Conservation (phyloP, 164 flowering plant species). For the Chloranthus sessilifolius region DNA sequence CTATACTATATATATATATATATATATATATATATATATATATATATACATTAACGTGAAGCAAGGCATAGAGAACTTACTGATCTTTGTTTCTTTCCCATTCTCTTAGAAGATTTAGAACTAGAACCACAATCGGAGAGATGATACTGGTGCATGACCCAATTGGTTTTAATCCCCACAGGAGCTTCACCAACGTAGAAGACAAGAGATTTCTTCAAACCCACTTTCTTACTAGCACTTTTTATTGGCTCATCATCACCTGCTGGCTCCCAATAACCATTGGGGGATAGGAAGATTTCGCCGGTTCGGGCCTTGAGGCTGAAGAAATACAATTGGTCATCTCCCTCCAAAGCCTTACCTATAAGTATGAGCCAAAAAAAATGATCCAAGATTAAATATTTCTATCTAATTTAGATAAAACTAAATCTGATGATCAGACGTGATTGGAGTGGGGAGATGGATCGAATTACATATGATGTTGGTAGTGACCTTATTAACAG, state of each 20-base stretch:
- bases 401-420: neutral
- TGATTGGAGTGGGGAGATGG: too few species aligned
- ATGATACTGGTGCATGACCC: conserved; percentile 62
- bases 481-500: too few species aligned
- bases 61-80: conserved; percentile 20
- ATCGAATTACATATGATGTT: too few species aligned
- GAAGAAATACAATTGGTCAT: conserved; percentile 69
- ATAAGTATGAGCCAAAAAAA: conserved; percentile 1
- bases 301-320: conserved; percentile 50
- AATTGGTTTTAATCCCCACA: conserved; percentile 37
- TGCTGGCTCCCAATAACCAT: conserved; percentile 65
- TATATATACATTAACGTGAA: too few species aligned
- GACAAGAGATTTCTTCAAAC: conserved; percentile 37
- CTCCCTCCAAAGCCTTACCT: conserved; percentile 79
- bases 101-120: conserved; percentile 35
- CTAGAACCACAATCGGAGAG: conserved; percentile 31
- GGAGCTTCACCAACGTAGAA: conserved; percentile 43
- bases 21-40: too few species aligned
- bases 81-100: conserved; percentile 25
- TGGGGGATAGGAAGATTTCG: conserved; percentile 35
- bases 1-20: too few species aligned
- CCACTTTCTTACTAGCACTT: conserved; percentile 30
- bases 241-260: conserved; percentile 54
- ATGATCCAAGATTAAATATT: neutral
- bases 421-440: too few species aligned